Percentiles rank a stretch among this genome's conserved stretches.
These are phyloP conservation scores for Malania oleifera DNA, from an alignment of 164 flowering plant species.

Conservation along the genomic window DNA sequence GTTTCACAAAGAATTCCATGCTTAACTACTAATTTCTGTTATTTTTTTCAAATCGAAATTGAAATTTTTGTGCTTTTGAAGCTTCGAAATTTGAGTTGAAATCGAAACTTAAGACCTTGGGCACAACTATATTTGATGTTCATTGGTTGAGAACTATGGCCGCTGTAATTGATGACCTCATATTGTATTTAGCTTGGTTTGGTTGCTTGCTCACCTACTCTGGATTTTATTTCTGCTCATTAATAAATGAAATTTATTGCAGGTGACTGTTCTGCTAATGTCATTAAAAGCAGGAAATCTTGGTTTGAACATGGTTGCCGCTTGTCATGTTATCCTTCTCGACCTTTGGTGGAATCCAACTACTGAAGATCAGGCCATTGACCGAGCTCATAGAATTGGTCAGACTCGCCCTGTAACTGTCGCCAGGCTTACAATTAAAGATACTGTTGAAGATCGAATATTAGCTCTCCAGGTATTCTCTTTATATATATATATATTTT, in stretches of 20 bases:
- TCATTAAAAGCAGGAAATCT: conserved; percentile 95
- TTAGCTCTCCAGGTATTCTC: conserved; percentile 74
- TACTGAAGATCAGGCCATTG: conserved; percentile 96
- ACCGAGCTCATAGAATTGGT: conserved; percentile 95
- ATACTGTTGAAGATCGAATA: conserved; percentile 91
- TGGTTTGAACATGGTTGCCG: conserved; percentile 95
- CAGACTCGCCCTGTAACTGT: conserved; percentile 97
- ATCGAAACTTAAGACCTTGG: too few species aligned
- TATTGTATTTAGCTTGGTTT: background rate
- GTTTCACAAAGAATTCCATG: too few species aligned
- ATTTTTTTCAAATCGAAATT: too few species aligned
- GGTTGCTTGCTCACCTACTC: background rate
- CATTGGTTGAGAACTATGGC: background rate
- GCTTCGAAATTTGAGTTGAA: too few species aligned
- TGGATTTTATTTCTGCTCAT: background rate
- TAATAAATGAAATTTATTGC: conserved; percentile 20
- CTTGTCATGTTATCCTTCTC: conserved; percentile 84
- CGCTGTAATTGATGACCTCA: background rate
- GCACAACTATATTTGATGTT: background rate
- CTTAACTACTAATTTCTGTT: too few species aligned
- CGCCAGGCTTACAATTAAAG: conserved; percentile 69
- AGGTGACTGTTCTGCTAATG: conserved; percentile 97
- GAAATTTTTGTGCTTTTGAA: too few species aligned
- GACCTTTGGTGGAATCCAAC: conserved; percentile 99
- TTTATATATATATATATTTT: background rate